A percentile compares a stretch with the other conserved stretches of the same genome.
Evolutionary conservation across 176 grass and related monocot genomes (phyloP).

Genomic region (Oryza brachyantha): DNA sequence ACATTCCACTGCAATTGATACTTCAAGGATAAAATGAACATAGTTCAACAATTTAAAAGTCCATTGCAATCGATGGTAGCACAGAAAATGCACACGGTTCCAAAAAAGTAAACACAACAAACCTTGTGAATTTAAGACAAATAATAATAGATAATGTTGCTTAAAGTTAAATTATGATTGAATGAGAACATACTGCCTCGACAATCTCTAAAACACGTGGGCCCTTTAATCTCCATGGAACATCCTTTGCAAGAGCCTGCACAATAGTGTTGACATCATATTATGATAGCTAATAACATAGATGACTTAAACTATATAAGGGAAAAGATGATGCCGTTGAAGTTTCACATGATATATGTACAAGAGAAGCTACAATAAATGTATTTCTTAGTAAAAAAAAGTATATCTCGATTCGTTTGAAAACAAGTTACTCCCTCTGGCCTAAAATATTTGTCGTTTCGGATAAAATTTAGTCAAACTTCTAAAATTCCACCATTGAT

Average conservation of each 20-base stretch:
- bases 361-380: neutral
- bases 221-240: conserved; percentile 89
- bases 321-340: neutral
- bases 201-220: conserved; percentile 83
- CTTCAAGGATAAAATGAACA: neutral
- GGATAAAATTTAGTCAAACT: too few species aligned
- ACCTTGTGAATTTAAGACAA: neutral
- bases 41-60: too few species aligned
- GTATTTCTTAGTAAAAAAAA: conserved; percentile 10
- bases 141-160: neutral
- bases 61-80: too few species aligned
- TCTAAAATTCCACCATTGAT: too few species aligned
- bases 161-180: neutral
- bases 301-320: neutral
- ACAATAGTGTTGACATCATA: conserved; percentile 25
- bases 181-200: conserved; percentile 62
- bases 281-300: neutral
- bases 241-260: conserved; percentile 91
- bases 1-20: neutral
- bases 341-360: neutral
- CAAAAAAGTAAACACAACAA: neutral
- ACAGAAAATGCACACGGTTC: too few species aligned
- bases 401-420: neutral
- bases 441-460: too few species aligned
- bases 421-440: too few species aligned